phyloP scores from a whole-genome alignment of 768 basidiomycete genomes.

The Tylopilus sp. region DNA sequence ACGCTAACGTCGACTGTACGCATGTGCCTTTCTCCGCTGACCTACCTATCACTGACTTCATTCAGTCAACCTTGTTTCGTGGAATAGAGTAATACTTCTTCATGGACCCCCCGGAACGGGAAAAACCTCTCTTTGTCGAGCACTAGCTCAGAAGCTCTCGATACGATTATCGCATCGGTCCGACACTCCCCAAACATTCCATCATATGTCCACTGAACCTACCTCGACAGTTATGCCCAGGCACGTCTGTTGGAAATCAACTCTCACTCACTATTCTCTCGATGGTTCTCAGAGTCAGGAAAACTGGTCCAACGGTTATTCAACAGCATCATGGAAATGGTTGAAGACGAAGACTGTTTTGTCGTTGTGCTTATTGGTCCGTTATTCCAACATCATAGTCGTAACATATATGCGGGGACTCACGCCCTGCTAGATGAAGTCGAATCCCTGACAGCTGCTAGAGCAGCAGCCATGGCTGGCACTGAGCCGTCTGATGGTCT shows the following conservation, averaged over 20 bases:
- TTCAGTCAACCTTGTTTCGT: conserved; percentile 84
- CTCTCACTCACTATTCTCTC: conserved; percentile 95
- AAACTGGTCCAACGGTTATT: conserved; percentile 96
- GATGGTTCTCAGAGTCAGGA: conserved; percentile 99
- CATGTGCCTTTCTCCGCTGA: conserved; percentile 7
- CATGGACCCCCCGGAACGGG: conserved; percentile 98
- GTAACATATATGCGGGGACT: conserved; percentile 5
- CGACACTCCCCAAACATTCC: conserved; percentile 14
- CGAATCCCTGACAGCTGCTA: conserved; percentile 90
- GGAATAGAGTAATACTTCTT: conserved; percentile 92
- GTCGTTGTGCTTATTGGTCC: conserved; percentile 91
- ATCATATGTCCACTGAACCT: background rate
- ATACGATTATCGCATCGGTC: conserved; percentile 86
- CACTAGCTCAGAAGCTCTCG: conserved; percentile 91
- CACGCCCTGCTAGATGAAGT: conserved; percentile 72
- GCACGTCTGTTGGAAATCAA: conserved; percentile 94
- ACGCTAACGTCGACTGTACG: conserved; percentile 81
- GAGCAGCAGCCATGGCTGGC: conserved; percentile 92
- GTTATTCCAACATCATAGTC: conserved; percentile 1
- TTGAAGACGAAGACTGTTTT: conserved; percentile 88
- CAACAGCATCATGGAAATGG: conserved; percentile 81
- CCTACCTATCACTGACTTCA: conserved; percentile 6
- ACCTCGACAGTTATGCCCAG: conserved; percentile 65
- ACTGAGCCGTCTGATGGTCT: conserved; percentile 95
- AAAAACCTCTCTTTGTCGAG: conserved; percentile 92